Base-by-base conservation (phyloP, 371 early-diverging fungal genomes). In the Blakeslea trispora region DNA sequence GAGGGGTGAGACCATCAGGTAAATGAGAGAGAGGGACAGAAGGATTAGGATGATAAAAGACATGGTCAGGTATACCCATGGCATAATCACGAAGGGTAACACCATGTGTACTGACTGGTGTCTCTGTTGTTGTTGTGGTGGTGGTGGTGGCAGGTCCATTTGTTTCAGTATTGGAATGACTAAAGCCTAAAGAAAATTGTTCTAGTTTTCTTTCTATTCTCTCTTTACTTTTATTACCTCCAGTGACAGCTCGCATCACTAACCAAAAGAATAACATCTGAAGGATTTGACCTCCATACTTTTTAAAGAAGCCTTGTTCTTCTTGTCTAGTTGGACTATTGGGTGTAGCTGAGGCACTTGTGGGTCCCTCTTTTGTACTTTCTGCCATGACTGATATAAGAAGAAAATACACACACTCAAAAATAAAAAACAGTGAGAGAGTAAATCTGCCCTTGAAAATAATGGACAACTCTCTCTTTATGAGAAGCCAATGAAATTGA, bases 251-350 rank as follows among this genome's bases (percentile, higher is more conserved):
- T 28, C 64, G 64, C 68, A 71, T 70, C 21, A 68, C 49, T 19
- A 74, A 24, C 72, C 72, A 79, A 53, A 79, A 75, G 24, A 71
- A 56, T 19, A 79, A 18, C 55, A 68, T 65, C 50, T 70, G 71
- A 23, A 72, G 24, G 39, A 79, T 66, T 8, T 59, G 53, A 7
- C 74, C 71, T 24, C 69, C 67, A 61, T 72, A 66, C 39, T 75
- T 71, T 23, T 63, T 42, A 21, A 72, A 53, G 37, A 75, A 69
- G 5, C 63, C 61, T 48, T 71, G 57, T 24, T 76, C 57, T 28
- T 66, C 50, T 15, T 57, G 21, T 52, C 35, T 39, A 48, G 50
- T 17, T 55, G 37, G 3, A 37, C 7, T 11, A 37, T 9, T 1
- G 11, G 37, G 9, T 2, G 9, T 37, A 37, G 37, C 11, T 37